Conservation (phyloP, 2,329 filamentous ascomycete species). For the Beauveria brongniartii region DNA sequence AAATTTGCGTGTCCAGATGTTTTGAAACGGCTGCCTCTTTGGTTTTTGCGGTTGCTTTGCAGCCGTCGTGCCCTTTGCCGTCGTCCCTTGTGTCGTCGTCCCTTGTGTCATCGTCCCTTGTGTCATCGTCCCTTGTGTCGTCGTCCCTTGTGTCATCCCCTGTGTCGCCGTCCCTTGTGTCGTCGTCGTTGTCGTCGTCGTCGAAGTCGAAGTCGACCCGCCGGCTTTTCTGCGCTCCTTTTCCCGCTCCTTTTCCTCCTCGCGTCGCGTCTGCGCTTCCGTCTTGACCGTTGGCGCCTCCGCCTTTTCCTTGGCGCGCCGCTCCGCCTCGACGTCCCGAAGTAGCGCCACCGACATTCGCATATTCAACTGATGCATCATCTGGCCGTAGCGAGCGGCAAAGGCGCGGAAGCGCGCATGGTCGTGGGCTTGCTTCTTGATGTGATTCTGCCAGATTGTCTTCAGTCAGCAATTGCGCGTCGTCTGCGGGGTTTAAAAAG, state of each 20-base stretch:
- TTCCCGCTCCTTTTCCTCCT: conserved; percentile 38
- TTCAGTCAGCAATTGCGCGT: neutral
- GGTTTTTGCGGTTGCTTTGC: neutral
- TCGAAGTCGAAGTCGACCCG: neutral
- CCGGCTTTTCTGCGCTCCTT: neutral
- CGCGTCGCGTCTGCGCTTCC: conserved; percentile 49
- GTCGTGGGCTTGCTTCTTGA: conserved; percentile 58
- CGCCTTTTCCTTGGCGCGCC: conserved; percentile 52
- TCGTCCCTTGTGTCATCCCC: neutral
- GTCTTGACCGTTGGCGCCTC: conserved; percentile 59
- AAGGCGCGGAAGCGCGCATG: conserved; percentile 53
- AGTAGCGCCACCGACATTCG: conserved; percentile 51
- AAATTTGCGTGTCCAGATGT: conserved; percentile 55
- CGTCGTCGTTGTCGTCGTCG: neutral
- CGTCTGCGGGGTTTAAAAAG: neutral
- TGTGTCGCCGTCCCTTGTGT: neutral
- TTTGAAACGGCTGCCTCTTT: conserved; percentile 29
- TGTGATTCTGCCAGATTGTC: conserved; percentile 44
- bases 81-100: neutral
- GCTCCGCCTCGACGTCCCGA: conserved; percentile 49
- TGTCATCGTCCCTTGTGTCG: neutral
- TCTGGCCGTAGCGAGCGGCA: conserved; percentile 54
- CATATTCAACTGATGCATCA: conserved; percentile 61
- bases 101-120: neutral
- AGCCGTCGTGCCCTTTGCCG: neutral